Evolutionary conservation across 2,329 filamentous ascomycete species (phyloP).

Genomic region (Leptographium wingfieldii): DNA sequence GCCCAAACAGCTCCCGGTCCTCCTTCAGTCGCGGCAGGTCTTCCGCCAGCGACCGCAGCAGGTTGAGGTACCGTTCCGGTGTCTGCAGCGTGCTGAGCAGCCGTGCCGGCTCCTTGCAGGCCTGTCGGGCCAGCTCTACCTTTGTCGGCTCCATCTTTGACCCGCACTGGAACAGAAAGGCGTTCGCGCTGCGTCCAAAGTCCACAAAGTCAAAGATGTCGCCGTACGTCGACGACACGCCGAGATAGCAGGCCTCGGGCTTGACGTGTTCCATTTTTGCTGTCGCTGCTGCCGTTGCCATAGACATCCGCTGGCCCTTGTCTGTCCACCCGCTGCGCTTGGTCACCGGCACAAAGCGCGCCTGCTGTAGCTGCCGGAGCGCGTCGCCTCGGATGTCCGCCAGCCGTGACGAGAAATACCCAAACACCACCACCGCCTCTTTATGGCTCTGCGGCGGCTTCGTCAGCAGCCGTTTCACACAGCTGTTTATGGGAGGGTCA

Average conservation of each 20-base stretch:
- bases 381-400: conserved; percentile 56
- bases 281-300: neutral
- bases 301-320: neutral
- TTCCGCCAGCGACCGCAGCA: conserved; percentile 72
- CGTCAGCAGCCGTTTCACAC: conserved; percentile 58
- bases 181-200: conserved; percentile 77
- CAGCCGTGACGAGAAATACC: conserved; percentile 69
- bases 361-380: conserved; percentile 46
- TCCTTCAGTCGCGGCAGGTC: conserved; percentile 56
- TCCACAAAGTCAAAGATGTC: conserved; percentile 97
- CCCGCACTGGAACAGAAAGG: conserved; percentile 77
- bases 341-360: conserved; percentile 61
- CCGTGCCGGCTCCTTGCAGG: conserved; percentile 72
- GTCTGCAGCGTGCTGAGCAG: conserved; percentile 69
- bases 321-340: neutral
- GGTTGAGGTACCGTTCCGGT: conserved; percentile 72
- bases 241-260: conserved; percentile 70
- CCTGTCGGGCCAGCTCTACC: conserved; percentile 67
- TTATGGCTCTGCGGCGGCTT: conserved; percentile 55
- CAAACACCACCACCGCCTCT: conserved; percentile 62
- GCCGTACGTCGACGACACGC: conserved; percentile 55
- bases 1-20: conserved; percentile 64
- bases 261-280: conserved; percentile 39
- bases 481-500: conserved; percentile 68
- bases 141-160: conserved; percentile 87